Evolutionary conservation across 495 filamentous ascomycete genomes (phyloP), one percentile per base, ranked within the genome.

Genomic region (Aspergillus hancockii): DNA sequence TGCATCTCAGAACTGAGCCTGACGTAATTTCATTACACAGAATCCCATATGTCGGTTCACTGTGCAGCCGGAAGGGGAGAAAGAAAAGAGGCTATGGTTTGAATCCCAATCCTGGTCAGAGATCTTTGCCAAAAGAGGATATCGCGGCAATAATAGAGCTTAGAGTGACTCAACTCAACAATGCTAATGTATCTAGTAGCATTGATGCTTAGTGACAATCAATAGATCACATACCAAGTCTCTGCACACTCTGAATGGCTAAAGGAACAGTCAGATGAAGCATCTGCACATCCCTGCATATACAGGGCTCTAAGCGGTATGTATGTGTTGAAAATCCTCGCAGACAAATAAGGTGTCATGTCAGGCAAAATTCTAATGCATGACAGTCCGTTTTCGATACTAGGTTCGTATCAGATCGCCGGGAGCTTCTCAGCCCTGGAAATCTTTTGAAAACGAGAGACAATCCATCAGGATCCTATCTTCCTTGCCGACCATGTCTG

Each of bases 281-380:
- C 43, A 23, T 13, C 21, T 47, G 43, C 43, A 47, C 19, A 47
- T 23, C 43, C 19, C 18, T 47, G 43, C 43, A 47, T 23, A 47
- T 47, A 47, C 43, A 47, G 23, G 21, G 43, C 12, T 19, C 21
- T 34, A 57, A 30, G 18, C 19, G 41, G 54, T 21, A 34, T 57
- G 51, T 23, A 54, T 34, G 51, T 54, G 36, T 30, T 14, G 32
- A 36, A 23, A 54, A 54, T 38, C 51, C 19, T 23, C 30, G 14
- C 51, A 31, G 14, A n/a, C 12, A 38, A 54, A 36, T 54, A 54
- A 36, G 51, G 32, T 40, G 32, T 10, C 32, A 54, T 54, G 51
- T 41, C 22, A 40, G 32, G 5, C 32, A 22, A 53, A 31, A 6
- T 19, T 25, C 32, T 38, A 21, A 32, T 32, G 49, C 51, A 53